Percentiles rank a stretch among this genome's conserved stretches.
phyloP scores from a whole-genome alignment of 2,329 filamentous ascomycete genomes.

The Leptographium wingfieldii region DNA sequence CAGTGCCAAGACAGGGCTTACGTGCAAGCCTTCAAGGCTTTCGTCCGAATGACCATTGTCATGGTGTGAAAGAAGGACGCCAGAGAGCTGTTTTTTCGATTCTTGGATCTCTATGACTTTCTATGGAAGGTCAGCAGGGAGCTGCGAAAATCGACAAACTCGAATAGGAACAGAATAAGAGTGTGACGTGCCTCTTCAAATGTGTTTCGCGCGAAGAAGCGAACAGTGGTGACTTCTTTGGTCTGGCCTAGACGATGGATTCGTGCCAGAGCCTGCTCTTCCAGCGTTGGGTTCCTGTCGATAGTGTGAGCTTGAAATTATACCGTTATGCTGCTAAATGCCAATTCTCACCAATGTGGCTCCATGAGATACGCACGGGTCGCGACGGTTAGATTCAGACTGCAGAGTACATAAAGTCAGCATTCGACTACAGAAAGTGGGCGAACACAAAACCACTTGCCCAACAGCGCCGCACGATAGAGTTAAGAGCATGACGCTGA shows the following conservation, averaged over 20 bases:
- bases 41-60: too few species aligned
- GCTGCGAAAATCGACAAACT: not conserved
- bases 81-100: too few species aligned
- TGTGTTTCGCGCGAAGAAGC: conserved; percentile 15
- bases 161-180: too few species aligned
- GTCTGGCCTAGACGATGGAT: conserved; percentile 18
- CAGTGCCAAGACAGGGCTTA: too few species aligned
- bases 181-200: conserved; percentile 16
- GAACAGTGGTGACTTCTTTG: conserved; percentile 16
- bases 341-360: conserved; percentile 27
- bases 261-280: conserved; percentile 19
- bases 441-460: conserved; percentile 17
- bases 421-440: not conserved
- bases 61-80: too few species aligned
- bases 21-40: too few species aligned
- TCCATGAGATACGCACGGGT: conserved; percentile 36
- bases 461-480: conserved; percentile 39
- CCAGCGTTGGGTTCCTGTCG: conserved; percentile 19
- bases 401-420: conserved; percentile 11
- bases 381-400: conserved; percentile 33
- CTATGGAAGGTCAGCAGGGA: too few species aligned
- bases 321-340: too few species aligned
- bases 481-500: conserved; percentile 34
- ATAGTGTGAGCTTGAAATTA: not conserved
- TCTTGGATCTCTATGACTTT: too few species aligned